Base-by-base conservation (phyloP, 345 rosid species). In the Ceriops decandra region DNA sequence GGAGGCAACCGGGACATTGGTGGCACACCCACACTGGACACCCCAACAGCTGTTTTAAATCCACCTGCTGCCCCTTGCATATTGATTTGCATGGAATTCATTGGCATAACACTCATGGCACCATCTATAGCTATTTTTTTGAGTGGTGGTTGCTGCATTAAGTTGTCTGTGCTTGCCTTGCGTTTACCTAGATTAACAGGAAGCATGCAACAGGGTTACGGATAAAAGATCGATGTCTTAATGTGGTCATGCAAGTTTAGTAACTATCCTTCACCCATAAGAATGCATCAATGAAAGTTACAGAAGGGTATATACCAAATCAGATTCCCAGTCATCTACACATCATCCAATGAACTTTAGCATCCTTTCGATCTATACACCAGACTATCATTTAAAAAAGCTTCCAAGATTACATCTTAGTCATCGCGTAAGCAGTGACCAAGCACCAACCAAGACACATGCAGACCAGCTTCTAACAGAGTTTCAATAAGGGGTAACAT, bases 141-240 rank as follows among this genome's bases (percentile, higher is more conserved):
- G 66, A 68, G 71, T 11, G 87, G 91, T 26, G 84, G 91, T 76
- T 88, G 93, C 76, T 84, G 90, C 77, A 77, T 76, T 72, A 82
- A 71, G 82, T 79, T 84, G 74, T 88, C 95, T 42, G 77, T 70
- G 77, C 85, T 87, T 27, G 86, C 87, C 82, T 84, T 90, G 47
- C 96, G 88, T 87, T 92, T 92, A 79, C 82, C 98, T 92, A 74
- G 68, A 72, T 74, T 60, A 56, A 63, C 28, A 47, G 56, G 42
- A 58, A 36, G 52, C 26, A 62, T 53, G 19, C 3, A 52, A 66
- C 47, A 42, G 61, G 61, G 62, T 52, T 21, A 58, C 21, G 24
- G 42, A 58, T 58, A n/a, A 31, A 24, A 26, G 19, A 27, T 35
- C 11, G 24, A 27, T 49, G 28, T 28, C 21, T 22, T n/a, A 46